Evolutionary conservation across 2,329 filamentous ascomycete genomes (phyloP), one percentile per base, ranked within the genome.

Genomic region (Periconia sp.): DNA sequence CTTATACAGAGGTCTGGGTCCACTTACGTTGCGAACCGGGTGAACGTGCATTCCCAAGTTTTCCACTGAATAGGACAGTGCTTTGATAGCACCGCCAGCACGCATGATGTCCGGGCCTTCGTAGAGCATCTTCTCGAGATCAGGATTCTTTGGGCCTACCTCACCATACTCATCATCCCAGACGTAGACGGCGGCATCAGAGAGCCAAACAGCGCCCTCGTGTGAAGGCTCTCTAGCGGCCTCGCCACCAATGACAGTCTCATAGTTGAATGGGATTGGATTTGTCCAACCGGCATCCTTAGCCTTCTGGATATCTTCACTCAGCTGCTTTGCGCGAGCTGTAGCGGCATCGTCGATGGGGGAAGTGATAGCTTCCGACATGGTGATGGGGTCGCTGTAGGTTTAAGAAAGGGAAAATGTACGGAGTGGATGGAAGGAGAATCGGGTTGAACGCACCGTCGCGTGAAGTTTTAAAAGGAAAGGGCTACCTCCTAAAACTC

Each of bases 141-240:
- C 80, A 0, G 79, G 74, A 39, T 85, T 80, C 36, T 75, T 76
- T 0, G 91, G 91, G 5, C 87, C 92, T 40, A 99, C 77, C 28
- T 97, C 92, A 2, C 92, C 94, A 55, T 80, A 88, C 3, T 95
- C 89, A 9, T 91, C 90, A 13, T 84, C 79, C 87, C 88, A 97
- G 61, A 92, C 83, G 57, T 97, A 97, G 30, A 87, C 77, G 0
- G 65, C 72, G n/a, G 83, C 85, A 40, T 81, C 80, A 25, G 75
- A 74, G 37, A 76, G 74, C 82, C 76, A 83, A 3, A 32, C 28
- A 3, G 36, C 53, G 2, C 33, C 42, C 2, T 57, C 56, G 9
- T 26, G 40, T 12, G 30, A 39, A 8, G 32, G 34, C 10, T 18
- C 30, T 0, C 43, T 42, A 35, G 39, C 54, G 16, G 51, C 40